A percentile compares a stretch with the other conserved stretches of the same genome.
Conservation (phyloP, 179 eudicot genomes). For the Silene noctiflora region DNA sequence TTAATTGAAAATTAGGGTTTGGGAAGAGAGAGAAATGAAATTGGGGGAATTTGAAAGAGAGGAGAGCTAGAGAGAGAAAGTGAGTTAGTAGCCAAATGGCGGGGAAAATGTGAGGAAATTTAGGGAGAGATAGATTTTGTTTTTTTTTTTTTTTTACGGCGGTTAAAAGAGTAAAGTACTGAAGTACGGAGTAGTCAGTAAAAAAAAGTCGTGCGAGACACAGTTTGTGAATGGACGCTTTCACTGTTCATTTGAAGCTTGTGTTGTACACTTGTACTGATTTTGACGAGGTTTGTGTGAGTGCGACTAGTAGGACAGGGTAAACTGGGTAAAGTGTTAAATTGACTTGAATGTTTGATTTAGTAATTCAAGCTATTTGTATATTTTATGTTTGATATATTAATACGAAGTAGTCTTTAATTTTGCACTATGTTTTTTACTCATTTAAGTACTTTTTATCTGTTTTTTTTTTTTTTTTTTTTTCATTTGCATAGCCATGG, state of each 20-base stretch:
- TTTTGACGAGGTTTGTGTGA: too few relatives aligned
- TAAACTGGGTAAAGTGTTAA: too few relatives aligned
- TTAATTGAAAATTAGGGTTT: slow-evolving; percentile 24
- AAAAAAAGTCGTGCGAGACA: not conserved
- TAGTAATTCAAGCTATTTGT: too few relatives aligned
- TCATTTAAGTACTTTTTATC: too few relatives aligned
- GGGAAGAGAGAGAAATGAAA: slow-evolving; percentile 10
- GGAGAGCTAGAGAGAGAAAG: slow-evolving; percentile 59
- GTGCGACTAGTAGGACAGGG: too few relatives aligned
- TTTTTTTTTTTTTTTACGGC: not conserved
- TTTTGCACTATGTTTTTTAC: too few relatives aligned
- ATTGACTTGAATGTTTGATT: too few relatives aligned
- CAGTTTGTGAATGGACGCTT: not conserved
- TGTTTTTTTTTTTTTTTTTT: too few relatives aligned
- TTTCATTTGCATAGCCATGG: too few relatives aligned
- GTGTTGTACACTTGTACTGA: not conserved
- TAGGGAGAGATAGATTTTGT: not conserved
- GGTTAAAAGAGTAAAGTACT: not conserved
- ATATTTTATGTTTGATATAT: too few relatives aligned
- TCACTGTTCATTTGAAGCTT: not conserved
- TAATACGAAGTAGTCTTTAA: too few relatives aligned
- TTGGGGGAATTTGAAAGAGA: slow-evolving; percentile 14
- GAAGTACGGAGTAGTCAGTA: not conserved
- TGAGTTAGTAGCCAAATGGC: slow-evolving; percentile 43
- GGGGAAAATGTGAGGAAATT: slow-evolving; percentile 41